Evolutionary conservation across 129 eudicot genomes (phyloP).

Genomic region (Sambucus nigra): DNA sequence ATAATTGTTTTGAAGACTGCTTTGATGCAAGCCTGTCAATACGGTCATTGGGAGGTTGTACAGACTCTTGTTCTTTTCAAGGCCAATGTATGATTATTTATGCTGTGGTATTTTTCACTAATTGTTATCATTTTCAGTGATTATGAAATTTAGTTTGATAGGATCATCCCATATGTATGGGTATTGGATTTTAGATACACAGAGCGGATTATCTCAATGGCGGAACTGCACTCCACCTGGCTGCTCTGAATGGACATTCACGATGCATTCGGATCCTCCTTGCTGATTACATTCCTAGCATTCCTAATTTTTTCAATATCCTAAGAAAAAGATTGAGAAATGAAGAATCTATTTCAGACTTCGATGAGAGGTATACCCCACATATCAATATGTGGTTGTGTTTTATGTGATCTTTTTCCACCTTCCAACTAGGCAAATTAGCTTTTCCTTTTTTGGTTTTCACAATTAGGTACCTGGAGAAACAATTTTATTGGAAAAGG

Average conservation of each 20-base stretch:
- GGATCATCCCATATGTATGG: constrained; percentile 9
- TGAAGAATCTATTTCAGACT: constrained; percentile 30
- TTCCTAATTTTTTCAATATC: constrained; percentile 49
- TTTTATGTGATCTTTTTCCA: not conserved
- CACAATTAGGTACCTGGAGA: no score
- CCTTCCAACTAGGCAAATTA: not conserved
- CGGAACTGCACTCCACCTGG: constrained; percentile 91
- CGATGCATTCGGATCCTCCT: constrained; percentile 86
- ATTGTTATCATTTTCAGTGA: constrained; percentile 2
- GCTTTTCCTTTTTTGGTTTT: no score
- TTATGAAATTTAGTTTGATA: not conserved
- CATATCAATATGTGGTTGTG: not conserved
- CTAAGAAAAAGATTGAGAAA: constrained; percentile 39
- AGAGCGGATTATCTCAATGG: constrained; percentile 81
- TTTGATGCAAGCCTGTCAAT: constrained; percentile 98
- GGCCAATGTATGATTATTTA: constrained; percentile 65
- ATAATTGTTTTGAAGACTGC: constrained; percentile 63
- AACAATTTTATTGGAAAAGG: no score
- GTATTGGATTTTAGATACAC: constrained; percentile 53
- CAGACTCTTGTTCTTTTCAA: constrained; percentile 74
- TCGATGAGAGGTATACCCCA: constrained; percentile 44
- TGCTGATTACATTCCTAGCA: constrained; percentile 85
- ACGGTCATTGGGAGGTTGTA: constrained; percentile 99
- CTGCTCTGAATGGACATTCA: constrained; percentile 91
- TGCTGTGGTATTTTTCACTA: constrained; percentile 7